These are phyloP conservation scores for Evansstolkia leycettana DNA, from an alignment of 495 filamentous ascomycete genomes.

Conservation along the genomic window DNA sequence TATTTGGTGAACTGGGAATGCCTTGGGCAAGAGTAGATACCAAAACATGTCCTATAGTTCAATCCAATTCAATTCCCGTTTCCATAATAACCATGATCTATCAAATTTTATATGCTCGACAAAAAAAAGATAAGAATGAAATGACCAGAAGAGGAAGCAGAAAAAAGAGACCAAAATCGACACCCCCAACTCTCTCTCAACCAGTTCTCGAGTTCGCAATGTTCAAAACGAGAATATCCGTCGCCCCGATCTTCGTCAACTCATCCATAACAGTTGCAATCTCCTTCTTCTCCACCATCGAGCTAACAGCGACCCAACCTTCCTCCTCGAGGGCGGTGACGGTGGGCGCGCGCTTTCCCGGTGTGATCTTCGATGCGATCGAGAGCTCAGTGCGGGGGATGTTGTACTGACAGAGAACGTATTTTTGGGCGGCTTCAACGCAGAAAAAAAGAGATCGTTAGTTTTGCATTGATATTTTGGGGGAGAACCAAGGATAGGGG, in stretches of 20 bases:
- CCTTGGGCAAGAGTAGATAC: too few relatives aligned
- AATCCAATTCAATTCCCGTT: too few relatives aligned
- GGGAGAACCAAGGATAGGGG: neutral
- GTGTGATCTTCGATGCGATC: constrained; percentile 66
- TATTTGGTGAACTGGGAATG: too few relatives aligned
- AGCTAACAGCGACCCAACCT: constrained; percentile 84
- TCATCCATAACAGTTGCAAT: constrained; percentile 89
- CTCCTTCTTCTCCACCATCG: constrained; percentile 86
- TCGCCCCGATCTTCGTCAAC: constrained; percentile 64
- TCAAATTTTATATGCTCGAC: too few relatives aligned
- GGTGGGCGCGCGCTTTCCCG: constrained; percentile 89
- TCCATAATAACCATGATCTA: too few relatives aligned
- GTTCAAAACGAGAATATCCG: constrained; percentile 76
- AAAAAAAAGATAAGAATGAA: too few relatives aligned
- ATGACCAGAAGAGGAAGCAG: too few relatives aligned
- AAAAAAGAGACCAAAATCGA: neutral
- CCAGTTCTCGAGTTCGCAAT: constrained; percentile 73
- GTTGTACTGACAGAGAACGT: constrained; percentile 95
- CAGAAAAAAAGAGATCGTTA: neutral
- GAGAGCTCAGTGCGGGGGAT: constrained; percentile 55
- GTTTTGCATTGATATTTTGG: neutral
- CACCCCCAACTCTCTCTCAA: constrained; percentile 8
- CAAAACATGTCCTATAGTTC: too few relatives aligned
- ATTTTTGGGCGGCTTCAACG: constrained; percentile 67
- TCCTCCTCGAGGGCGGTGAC: constrained; percentile 77